Evolutionary conservation across 306 rosid genomes (phyloP).

Genomic region (Acacia crassicarpa): DNA sequence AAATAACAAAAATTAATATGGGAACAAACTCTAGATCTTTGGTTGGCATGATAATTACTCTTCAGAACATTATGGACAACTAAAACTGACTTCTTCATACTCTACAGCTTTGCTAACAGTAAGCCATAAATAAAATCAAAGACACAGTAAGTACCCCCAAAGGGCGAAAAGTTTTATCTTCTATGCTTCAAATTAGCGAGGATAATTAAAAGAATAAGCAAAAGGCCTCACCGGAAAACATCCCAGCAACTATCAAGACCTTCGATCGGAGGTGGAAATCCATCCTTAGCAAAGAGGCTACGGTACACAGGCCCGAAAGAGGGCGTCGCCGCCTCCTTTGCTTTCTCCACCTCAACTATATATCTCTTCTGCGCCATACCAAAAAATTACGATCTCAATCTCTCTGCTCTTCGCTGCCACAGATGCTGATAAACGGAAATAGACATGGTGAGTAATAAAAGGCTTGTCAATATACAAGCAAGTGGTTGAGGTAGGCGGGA

Average conservation of each 20-base stretch:
- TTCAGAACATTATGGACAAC: slow-evolving; percentile 1
- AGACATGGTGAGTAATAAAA: not conserved
- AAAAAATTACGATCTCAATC: slow-evolving; percentile 4
- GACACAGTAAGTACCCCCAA: not conserved
- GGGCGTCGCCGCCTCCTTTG: slow-evolving; percentile 54
- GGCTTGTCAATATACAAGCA: not conserved
- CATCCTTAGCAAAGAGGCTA: slow-evolving; percentile 79
- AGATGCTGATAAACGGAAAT: not conserved
- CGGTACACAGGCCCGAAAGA: slow-evolving; percentile 82
- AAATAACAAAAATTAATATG: not conserved
- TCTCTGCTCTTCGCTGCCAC: not conserved
- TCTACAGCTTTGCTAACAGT: not conserved
- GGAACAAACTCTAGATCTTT: slow-evolving; percentile 22
- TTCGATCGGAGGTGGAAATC: slow-evolving; percentile 63
- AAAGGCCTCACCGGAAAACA: slow-evolving; percentile 60
- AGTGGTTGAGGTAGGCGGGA: not conserved
- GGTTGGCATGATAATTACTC: not conserved
- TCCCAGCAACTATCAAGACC: slow-evolving; percentile 95
- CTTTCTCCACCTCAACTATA: slow-evolving; percentile 69
- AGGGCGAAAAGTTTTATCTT: not conserved
- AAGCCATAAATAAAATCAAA: not conserved
- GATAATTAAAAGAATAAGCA: not conserved
- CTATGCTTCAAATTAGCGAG: slow-evolving; percentile 13
- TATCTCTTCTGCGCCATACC: slow-evolving; percentile 57
- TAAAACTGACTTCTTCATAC: not conserved